Evolutionary conservation across 148 eudicot genomes (phyloP), one percentile per base, ranked within the genome.

Genomic region (Gaultheria prostrata): DNA sequence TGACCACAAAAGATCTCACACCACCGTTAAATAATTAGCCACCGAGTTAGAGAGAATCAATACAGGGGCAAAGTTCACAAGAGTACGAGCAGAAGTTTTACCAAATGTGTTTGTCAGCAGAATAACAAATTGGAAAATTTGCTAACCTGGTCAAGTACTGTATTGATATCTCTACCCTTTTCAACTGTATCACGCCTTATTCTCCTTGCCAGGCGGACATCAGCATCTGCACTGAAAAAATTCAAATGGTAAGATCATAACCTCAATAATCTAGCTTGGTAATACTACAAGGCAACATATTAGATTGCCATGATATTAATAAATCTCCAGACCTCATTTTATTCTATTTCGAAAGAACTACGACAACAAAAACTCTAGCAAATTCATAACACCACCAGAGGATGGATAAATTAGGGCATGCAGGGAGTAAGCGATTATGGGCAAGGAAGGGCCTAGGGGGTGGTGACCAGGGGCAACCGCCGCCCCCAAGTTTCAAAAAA

Each of bases 201-300:
- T 89, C 98, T 92, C 90, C 98, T 93, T 71, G 98, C 98, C 82
- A 95, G 86, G 84, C 98, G 92, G 50, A 95, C 95, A 91, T 95
- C 98, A 91, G 98, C 92, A 92, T 95, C 98, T 95, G 97, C 93
- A 90, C 88, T 89, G 89, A 84, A 86, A 84, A 87, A 73, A 63
- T 79, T 80, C 80, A 74, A 82, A 89, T 83, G 87, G 85, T 83
- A 92, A 89, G 84, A 86, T 79, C 82, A 87, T 78, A 70, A 50
- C 71, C 51, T 77, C 76, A 85, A 46, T 43, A 82, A 28, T 43
- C 78, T 69, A 80, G 61, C 53, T 59, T 67, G 28, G 33, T 43
- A 71, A 78, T 26, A 53, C 14, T 33, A 54, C 54, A 43, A 32
- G 21, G 75, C 15, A 33, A 50, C 32, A 57, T 14, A 50, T 26